A percentile compares a stretch with the other conserved stretches of the same genome.
Evolutionary conservation across 73 alveolate species (phyloP).

Genomic region (Symbiodinium natans): DNA sequence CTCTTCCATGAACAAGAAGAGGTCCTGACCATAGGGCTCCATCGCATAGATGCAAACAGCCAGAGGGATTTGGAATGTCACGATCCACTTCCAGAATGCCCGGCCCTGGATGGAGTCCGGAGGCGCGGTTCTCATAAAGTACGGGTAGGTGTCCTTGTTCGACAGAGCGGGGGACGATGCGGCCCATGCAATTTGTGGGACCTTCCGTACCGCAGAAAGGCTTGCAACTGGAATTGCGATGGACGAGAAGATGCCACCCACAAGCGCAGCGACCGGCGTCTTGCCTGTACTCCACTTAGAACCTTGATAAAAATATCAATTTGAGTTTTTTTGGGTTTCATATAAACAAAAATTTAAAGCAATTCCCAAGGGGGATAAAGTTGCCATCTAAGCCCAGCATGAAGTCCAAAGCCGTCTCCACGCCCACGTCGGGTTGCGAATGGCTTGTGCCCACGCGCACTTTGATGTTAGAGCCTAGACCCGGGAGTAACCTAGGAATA

Average conservation of each 20-base stretch:
- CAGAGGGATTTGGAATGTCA: constrained; percentile 14
- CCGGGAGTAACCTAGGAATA: no score
- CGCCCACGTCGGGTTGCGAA: constrained; percentile 44
- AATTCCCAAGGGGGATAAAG: no score
- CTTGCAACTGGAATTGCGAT: constrained; percentile 55
- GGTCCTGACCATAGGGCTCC: constrained; percentile 47
- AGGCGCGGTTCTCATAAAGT: constrained; percentile 17
- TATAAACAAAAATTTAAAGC: no score
- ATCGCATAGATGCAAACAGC: constrained; percentile 37
- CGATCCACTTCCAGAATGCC: constrained; percentile 28
- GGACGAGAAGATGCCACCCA: constrained; percentile 44
- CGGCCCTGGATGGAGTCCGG: constrained; percentile 16
- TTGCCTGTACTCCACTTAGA: no score
- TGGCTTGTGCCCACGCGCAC: constrained; percentile 62
- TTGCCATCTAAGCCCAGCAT: constrained; percentile 50
- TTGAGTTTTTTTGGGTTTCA: no score
- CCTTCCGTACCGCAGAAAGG: not conserved
- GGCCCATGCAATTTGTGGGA: constrained; percentile 30
- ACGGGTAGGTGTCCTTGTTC: constrained; percentile 25
- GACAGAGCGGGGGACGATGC: constrained; percentile 43
- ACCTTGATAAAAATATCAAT: no score
- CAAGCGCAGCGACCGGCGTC: not conserved
- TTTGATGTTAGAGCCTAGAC: not conserved
- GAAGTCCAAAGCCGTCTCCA: constrained; percentile 41
- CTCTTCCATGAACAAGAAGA: constrained; percentile 1